These are phyloP conservation scores for Cyberlindnera amylophila DNA, from an alignment of 805 yeast species.

Conservation along the genomic window DNA sequence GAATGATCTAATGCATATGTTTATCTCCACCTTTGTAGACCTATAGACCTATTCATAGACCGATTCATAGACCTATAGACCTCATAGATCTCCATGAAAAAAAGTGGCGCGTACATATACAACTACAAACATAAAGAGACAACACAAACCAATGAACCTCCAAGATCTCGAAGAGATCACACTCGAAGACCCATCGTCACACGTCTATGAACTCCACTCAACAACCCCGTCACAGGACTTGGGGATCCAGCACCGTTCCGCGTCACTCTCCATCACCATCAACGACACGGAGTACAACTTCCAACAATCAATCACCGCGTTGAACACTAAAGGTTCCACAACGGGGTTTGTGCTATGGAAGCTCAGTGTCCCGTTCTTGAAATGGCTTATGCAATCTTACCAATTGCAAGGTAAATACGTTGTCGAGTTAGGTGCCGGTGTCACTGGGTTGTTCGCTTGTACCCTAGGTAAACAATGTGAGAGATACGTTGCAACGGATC, in stretches of 20 bases:
- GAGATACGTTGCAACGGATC: conserved; percentile 55
- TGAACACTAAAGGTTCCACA: conserved; percentile 35
- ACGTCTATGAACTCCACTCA: conserved; percentile 21
- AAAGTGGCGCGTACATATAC: no score
- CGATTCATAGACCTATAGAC: no score
- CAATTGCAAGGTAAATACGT: conserved; percentile 27
- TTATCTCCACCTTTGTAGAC: no score
- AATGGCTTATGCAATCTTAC: conserved; percentile 44
- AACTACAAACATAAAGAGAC: no score
- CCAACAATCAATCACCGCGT: conserved; percentile 32
- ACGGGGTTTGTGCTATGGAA: conserved; percentile 69
- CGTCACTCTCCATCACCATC: conserved; percentile 23
- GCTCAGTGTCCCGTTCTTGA: conserved; percentile 42
- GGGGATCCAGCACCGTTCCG: conserved; percentile 25
- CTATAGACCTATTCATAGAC: no score
- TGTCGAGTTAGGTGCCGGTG: conserved; percentile 63
- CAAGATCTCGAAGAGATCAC: conserved; percentile 15
- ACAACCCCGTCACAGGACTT: conserved; percentile 16
- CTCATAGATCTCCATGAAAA: no score
- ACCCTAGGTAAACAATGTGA: conserved; percentile 32
- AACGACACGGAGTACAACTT: conserved; percentile 20
- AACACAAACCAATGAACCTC: neutral
- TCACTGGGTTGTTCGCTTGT: conserved; percentile 47
- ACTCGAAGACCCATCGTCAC: conserved; percentile 14
- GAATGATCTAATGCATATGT: conserved; percentile 69